phyloP scores from a whole-genome alignment of 768 basidiomycete genomes.

The Mycena kentingensis region DNA sequence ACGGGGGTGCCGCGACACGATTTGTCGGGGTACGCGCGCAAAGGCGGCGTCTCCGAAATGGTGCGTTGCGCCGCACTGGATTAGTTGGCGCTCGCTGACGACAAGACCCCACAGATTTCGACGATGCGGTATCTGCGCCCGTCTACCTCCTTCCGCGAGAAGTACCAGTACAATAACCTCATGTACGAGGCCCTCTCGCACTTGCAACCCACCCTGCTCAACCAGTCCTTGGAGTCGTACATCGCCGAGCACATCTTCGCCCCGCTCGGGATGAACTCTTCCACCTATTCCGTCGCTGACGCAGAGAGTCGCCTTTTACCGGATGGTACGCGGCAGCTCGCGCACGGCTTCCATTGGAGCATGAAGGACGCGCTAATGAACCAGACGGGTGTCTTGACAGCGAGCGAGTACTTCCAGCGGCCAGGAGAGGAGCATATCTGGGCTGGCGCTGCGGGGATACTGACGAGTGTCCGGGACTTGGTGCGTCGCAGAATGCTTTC shows the following conservation, averaged over 20 bases:
- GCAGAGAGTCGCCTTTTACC: constrained; percentile 11
- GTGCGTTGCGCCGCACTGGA: constrained; percentile 20
- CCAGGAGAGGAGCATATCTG: constrained; percentile 42
- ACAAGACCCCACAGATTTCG: constrained; percentile 11
- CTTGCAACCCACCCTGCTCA: constrained; percentile 17
- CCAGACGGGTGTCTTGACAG: background rate
- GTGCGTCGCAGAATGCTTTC: constrained; percentile 21
- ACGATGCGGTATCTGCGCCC: constrained; percentile 19
- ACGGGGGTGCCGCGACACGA: constrained; percentile 51
- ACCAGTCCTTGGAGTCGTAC: constrained; percentile 25
- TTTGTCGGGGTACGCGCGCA: constrained; percentile 32
- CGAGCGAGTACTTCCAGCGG: constrained; percentile 18
- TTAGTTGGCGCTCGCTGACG: background rate
- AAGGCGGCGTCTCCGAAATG: constrained; percentile 39
- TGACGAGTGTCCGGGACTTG: constrained; percentile 44
- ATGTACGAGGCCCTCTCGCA: constrained; percentile 24
- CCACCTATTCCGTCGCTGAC: constrained; percentile 31
- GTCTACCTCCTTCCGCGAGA: constrained; percentile 21
- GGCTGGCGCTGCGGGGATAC: constrained; percentile 45
- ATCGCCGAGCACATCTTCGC: constrained; percentile 32
- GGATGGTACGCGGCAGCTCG: background rate
- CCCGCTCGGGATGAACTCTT: constrained; percentile 28
- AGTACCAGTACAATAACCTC: constrained; percentile 26
- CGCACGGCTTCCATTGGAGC: background rate
- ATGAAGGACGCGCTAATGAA: background rate